A percentile compares a stretch with the other conserved stretches of the same genome.
Evolutionary conservation across 1,284 basidiomycete species (phyloP).

Genomic region (Marasmius oreades): DNA sequence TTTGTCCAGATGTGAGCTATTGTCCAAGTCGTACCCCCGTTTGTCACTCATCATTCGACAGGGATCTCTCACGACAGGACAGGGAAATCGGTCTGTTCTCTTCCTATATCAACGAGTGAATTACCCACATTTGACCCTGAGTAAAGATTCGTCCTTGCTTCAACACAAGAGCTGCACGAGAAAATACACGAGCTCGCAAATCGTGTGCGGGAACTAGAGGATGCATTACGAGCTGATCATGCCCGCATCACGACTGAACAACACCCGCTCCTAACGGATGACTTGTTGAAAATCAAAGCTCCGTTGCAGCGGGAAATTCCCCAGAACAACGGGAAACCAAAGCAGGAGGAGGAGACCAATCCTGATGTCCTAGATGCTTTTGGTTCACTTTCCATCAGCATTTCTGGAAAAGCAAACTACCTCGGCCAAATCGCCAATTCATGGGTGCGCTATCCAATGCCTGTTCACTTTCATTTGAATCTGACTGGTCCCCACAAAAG

Average conservation of each 20-base stretch:
- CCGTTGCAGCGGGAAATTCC: constrained; percentile 62
- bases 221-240: constrained; percentile 61
- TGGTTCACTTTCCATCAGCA: constrained; percentile 66
- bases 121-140: constrained; percentile 1
- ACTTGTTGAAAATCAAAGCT: constrained; percentile 67
- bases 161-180: constrained; percentile 78
- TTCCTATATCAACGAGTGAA: constrained; percentile 8
- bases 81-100: constrained; percentile 65
- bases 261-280: constrained; percentile 66
- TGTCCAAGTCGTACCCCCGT: constrained; percentile 12
- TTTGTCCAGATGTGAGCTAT: constrained; percentile 52
- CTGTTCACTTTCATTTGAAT: constrained; percentile 6
- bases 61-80: constrained; percentile 75
- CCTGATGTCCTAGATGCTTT: constrained; percentile 76
- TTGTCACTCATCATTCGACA: constrained; percentile 18
- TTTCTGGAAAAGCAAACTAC: constrained; percentile 68
- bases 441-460: constrained; percentile 47
- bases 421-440: constrained; percentile 74
- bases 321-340: constrained; percentile 28
- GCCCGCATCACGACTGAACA: constrained; percentile 52
- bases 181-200: constrained; percentile 72
- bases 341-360: constrained; percentile 55
- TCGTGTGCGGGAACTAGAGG: constrained; percentile 77
- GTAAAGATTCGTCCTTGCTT: constrained; percentile 72
- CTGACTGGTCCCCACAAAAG: constrained; percentile 33